Evolutionary conservation across 768 basidiomycete species (phyloP).

Genomic region (Lactifluus pinguis): DNA sequence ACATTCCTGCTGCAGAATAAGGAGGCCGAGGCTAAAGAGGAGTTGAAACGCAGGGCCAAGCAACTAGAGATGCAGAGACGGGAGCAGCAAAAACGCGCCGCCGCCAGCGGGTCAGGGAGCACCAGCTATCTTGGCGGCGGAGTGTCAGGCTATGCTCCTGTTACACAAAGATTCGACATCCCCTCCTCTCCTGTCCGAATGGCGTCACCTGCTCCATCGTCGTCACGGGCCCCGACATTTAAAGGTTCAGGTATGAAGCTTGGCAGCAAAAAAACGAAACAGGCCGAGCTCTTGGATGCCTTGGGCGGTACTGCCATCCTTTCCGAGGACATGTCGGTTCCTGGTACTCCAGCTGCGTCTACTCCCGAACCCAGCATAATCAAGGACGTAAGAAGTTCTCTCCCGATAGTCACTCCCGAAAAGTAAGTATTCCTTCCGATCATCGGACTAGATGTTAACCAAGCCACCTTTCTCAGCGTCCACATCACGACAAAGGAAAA

Average conservation of each 20-base stretch:
- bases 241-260: constrained; percentile 96
- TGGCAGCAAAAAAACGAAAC: constrained; percentile 84
- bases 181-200: constrained; percentile 40
- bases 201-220: constrained; percentile 39
- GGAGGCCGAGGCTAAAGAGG: constrained; percentile 98
- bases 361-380: constrained; percentile 37
- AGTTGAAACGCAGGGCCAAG: constrained; percentile 94
- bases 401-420: constrained; percentile 68
- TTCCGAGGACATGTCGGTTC: constrained; percentile 44
- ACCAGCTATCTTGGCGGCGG: constrained; percentile 60
- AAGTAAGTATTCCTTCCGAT: constrained; percentile 38
- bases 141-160: constrained; percentile 57
- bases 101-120: constrained; percentile 34
- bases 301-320: constrained; percentile 69
- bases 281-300: constrained; percentile 80
- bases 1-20: constrained; percentile 59
- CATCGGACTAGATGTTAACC: background rate
- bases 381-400: constrained; percentile 47
- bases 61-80: constrained; percentile 96
- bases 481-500: constrained; percentile 82
- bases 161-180: constrained; percentile 60
- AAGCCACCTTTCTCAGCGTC: constrained; percentile 41
- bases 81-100: constrained; percentile 78
- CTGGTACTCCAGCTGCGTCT: constrained; percentile 41
- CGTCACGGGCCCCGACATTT: constrained; percentile 69